phyloP scores from a whole-genome alignment of 1,284 basidiomycete genomes.

The Irpex sp. region DNA sequence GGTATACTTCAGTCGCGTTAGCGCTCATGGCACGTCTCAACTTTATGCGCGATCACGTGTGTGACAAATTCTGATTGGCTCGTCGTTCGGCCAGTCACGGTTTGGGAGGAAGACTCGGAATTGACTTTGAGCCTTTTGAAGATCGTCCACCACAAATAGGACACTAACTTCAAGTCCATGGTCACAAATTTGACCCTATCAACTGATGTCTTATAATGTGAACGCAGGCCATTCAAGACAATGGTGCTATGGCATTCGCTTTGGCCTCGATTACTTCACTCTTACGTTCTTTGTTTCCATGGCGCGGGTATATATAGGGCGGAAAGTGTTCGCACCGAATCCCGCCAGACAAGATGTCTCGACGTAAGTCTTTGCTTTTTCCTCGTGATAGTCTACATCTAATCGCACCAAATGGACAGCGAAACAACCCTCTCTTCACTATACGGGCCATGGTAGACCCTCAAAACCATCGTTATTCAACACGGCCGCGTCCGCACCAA shows the following conservation, averaged over 20 bases:
- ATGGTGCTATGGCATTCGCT: not conserved
- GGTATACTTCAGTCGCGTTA: not conserved
- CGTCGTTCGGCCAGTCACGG: too few species aligned
- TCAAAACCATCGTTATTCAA: slow-evolving; percentile 7
- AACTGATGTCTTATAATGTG: too few species aligned
- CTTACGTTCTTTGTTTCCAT: not conserved
- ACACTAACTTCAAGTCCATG: too few species aligned
- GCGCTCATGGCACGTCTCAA: too few species aligned
- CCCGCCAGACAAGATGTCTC: not conserved
- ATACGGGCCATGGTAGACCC: not conserved
- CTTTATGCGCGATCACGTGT: not conserved
- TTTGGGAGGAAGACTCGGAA: too few species aligned
- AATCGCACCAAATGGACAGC: not conserved
- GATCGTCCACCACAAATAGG: too few species aligned
- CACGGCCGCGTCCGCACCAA: not conserved
- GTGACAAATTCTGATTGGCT: not conserved
- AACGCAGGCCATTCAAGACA: not conserved
- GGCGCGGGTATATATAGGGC: not conserved
- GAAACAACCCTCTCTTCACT: not conserved
- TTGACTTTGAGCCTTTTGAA: not conserved
- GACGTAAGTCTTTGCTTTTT: not conserved
- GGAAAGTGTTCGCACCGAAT: not conserved
- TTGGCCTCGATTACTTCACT: not conserved
- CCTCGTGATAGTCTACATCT: not conserved
- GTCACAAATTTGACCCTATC: too few species aligned